Base-by-base conservation (phyloP, 352 stramenopile genomes). In the Globisporangium iwayamae region DNA sequence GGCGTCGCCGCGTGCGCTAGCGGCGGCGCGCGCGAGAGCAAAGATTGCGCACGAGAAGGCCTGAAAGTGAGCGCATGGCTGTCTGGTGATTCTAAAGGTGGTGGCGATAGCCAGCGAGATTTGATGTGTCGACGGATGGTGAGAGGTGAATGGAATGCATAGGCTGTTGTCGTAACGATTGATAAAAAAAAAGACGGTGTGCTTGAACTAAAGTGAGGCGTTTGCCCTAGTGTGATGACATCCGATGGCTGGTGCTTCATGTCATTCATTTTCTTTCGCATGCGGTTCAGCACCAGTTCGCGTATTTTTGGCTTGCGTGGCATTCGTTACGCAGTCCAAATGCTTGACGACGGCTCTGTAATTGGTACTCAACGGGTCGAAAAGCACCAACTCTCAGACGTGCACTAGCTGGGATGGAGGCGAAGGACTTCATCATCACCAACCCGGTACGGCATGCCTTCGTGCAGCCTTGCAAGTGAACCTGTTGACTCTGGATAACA, bases 361-460 rank as follows among this genome's bases (percentile, higher is more conserved):
- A 14, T 45, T 57, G 16, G 8, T n/a, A 4, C 28, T 39, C 13
- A 3, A 30, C 51, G 14, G 39, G 4, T 46, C 39, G 11, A 18
- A 39, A 41, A 39, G 10, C 4, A 30, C 11, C 3, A 18, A 5
- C 51, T 56, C 30, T 14, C 32, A 56, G 14, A 38, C 30, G n/a
- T 4, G 28, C 18, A 47, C 48, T 62, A 63, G 9, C 38, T 25
- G 10, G 74, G 66, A 83, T 89, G 72, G 76, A 89, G 48, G 68
- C 78, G 4, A 84, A 84, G 62, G 78, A 87, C 63, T 89, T 87
- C 38, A 55, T 81, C 50, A 75, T 80, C 56, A 61, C 74, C 13
- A 89, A 87, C 63, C 71, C 72, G 55, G 76, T 86, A 54, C 1
- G 9, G 28, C 69, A 50, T 36, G 13, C 30, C 4, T 34, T 2